These are phyloP conservation scores for Buddleja alternifolia DNA, from an alignment of 257 asterid species.

Conservation along the genomic window DNA sequence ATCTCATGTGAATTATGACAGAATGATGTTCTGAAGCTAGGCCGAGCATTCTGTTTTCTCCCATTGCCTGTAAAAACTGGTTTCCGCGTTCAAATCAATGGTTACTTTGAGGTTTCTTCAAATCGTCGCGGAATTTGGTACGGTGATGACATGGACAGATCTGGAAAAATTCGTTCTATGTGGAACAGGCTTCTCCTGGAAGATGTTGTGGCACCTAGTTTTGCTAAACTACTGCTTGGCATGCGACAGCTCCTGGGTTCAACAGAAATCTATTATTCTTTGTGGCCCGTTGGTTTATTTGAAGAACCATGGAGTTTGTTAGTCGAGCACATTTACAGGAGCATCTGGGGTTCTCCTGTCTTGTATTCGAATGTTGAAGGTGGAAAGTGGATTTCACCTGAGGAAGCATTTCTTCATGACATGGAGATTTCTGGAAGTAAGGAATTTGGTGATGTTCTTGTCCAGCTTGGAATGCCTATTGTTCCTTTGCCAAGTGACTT, in stretches of 20 bases:
- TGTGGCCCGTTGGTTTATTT: conserved; percentile 92
- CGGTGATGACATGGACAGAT: conserved; percentile 98
- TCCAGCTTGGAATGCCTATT: conserved; percentile 87
- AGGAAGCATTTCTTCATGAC: conserved; percentile 76
- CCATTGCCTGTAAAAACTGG: conserved; percentile 98
- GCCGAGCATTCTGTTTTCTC: conserved; percentile 94
- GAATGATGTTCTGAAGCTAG: conserved; percentile 66
- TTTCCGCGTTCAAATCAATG: conserved; percentile 75
- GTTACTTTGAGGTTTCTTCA: conserved; percentile 95
- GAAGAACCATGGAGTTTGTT: conserved; percentile 92
- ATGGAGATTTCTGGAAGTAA: conserved; percentile 56
- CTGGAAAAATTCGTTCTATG: conserved; percentile 91
- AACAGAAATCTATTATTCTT: conserved; percentile 63
- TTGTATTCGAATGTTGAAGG: conserved; percentile 67
- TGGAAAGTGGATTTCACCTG: conserved; percentile 87
- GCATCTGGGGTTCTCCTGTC: conserved; percentile 64
- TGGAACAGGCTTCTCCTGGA: conserved; percentile 97
- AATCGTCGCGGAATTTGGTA: conserved; percentile 99
- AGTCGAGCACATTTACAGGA: conserved; percentile 68
- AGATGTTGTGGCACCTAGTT: conserved; percentile 88
- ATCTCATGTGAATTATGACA: conserved; percentile 42
- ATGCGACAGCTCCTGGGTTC: conserved; percentile 64
- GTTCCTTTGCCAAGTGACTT: conserved; percentile 74
- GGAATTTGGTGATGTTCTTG: conserved; percentile 69
- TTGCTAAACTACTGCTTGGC: conserved; percentile 63